Evolutionary conservation across 345 rosid species (phyloP).

Genomic region (Euphorbia peplus): DNA sequence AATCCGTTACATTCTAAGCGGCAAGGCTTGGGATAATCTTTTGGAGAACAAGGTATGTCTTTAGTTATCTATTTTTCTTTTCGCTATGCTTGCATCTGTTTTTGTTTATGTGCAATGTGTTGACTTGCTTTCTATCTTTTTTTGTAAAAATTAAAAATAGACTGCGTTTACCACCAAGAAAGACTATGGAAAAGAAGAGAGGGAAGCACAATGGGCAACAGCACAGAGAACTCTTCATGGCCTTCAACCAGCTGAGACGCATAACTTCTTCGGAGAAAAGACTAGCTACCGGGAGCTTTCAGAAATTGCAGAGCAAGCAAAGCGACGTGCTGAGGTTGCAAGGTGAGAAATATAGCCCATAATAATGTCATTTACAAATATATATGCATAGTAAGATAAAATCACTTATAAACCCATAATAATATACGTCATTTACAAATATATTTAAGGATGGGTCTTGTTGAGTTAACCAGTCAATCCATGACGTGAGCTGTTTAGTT

Average conservation of each 20-base stretch:
- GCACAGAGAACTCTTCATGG: slow-evolving; percentile 95
- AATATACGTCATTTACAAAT: too few relatives aligned
- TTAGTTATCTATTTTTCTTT: background rate
- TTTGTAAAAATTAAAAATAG: slow-evolving; percentile 24
- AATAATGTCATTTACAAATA: too few relatives aligned
- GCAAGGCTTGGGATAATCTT: slow-evolving; percentile 80
- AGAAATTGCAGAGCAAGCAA: slow-evolving; percentile 98
- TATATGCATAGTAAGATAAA: too few relatives aligned
- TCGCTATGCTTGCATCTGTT: background rate
- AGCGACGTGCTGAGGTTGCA: slow-evolving; percentile 93
- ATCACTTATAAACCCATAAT: too few relatives aligned
- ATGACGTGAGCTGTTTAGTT: too few relatives aligned
- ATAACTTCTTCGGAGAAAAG: slow-evolving; percentile 51
- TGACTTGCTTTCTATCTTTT: slow-evolving; percentile 1
- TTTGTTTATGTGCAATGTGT: background rate
- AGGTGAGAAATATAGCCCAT: slow-evolving; percentile 61
- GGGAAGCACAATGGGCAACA: slow-evolving; percentile 95
- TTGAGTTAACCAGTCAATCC: too few relatives aligned
- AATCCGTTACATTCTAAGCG: slow-evolving; percentile 65
- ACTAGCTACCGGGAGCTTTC: slow-evolving; percentile 74
- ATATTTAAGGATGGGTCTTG: too few relatives aligned
- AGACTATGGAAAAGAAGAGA: slow-evolving; percentile 84
- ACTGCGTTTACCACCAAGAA: slow-evolving; percentile 90
- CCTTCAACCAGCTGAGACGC: slow-evolving; percentile 68
- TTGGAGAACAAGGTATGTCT: slow-evolving; percentile 79